phyloP scores from a whole-genome alignment of 2,329 filamentous ascomycete species.

The Aspergillus cejpii region DNA sequence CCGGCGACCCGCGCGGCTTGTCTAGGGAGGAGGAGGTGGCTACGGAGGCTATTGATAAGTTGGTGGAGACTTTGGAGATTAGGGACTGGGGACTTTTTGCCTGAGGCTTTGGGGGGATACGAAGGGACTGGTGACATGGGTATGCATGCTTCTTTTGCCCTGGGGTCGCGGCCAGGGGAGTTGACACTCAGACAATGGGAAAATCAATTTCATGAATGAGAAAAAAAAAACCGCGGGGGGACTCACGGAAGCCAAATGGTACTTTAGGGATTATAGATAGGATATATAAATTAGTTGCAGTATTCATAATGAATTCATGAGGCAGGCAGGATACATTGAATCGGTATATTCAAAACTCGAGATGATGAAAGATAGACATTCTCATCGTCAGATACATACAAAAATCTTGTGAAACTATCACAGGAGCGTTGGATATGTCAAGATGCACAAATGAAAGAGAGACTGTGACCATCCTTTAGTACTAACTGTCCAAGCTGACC shows the following conservation, averaged over 20 bases:
- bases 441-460: neutral
- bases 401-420: neutral
- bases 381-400: neutral
- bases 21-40: conserved; percentile 56
- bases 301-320: no score
- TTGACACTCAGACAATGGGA: neutral
- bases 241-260: no score
- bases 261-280: no score
- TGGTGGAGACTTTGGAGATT: conserved; percentile 69
- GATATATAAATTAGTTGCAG: no score
- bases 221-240: no score
- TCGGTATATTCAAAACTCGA: no score
- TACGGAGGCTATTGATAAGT: conserved; percentile 33
- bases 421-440: neutral
- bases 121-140: neutral
- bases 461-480: neutral
- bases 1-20: conserved; percentile 62
- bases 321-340: neutral
- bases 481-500: conserved; percentile 2
- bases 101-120: conserved; percentile 10
- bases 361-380: neutral
- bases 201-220: no score
- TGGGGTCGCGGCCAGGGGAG: no score
- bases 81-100: conserved; percentile 73
- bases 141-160: no score